Conservation (phyloP, 768 basidiomycete species). For the Suillus weaverae region DNA sequence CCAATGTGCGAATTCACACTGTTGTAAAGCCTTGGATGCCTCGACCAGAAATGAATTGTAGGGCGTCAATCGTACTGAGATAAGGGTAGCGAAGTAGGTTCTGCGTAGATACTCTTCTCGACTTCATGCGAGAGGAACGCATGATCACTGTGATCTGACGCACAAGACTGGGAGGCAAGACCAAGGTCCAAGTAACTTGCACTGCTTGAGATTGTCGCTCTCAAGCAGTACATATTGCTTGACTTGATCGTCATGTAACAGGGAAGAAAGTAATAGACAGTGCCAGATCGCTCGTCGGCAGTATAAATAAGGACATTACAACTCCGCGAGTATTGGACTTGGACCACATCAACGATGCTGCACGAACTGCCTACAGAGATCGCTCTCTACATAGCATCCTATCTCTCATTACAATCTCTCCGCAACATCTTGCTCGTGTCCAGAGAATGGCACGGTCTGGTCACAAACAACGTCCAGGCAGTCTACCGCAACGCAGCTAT, state of each 20-base stretch:
- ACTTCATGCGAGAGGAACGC: too few relatives aligned
- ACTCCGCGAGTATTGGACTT: slow-evolving; percentile 3
- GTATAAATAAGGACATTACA: neutral
- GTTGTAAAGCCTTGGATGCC: too few relatives aligned
- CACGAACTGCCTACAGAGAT: slow-evolving; percentile 58
- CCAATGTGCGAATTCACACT: neutral
- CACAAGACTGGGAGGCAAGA: too few relatives aligned
- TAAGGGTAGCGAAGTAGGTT: neutral
- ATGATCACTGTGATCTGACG: neutral
- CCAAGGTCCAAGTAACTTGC: too few relatives aligned
- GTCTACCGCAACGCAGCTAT: slow-evolving; percentile 63
- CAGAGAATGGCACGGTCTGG: slow-evolving; percentile 48
- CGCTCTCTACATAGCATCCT: slow-evolving; percentile 46
- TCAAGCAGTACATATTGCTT: too few relatives aligned
- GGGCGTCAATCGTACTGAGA: neutral
- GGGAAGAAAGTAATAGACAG: too few relatives aligned
- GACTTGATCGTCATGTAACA: too few relatives aligned
- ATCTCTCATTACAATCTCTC: slow-evolving; percentile 50
- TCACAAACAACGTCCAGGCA: slow-evolving; percentile 44
- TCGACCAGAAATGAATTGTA: too few relatives aligned
- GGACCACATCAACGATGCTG: slow-evolving; percentile 32
- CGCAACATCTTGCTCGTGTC: slow-evolving; percentile 37
- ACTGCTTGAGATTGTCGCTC: too few relatives aligned
- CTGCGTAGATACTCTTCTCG: neutral
- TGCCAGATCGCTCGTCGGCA: neutral